These are phyloP conservation scores for Melampsora larici-populina DNA, from an alignment of 1,284 basidiomycete species.

Conservation along the genomic window DNA sequence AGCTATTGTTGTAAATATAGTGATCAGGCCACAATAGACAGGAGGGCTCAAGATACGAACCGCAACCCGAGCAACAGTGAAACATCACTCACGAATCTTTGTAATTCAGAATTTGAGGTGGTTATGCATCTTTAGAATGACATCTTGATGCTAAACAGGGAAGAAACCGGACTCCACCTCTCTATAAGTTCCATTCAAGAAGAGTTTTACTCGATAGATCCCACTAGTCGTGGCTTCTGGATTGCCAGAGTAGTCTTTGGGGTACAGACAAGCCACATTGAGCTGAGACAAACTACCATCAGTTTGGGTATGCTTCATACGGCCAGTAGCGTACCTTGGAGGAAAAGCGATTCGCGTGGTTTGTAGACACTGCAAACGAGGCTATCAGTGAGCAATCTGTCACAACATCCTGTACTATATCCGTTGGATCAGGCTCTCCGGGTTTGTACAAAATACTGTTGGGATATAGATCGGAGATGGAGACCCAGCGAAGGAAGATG, in stretches of 20 bases:
- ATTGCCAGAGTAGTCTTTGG: slow-evolving; percentile 17
- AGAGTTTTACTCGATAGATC: slow-evolving; percentile 34
- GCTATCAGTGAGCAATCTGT: slow-evolving; percentile 42
- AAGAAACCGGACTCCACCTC: slow-evolving; percentile 4
- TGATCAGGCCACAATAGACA: too few species aligned
- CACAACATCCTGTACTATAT: slow-evolving; percentile 39
- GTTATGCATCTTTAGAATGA: too few species aligned
- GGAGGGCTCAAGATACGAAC: neutral
- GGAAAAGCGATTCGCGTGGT: slow-evolving; percentile 25
- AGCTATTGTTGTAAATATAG: neutral
- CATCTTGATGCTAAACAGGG: too few species aligned
- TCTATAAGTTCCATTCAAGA: slow-evolving; percentile 31
- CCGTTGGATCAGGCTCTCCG: slow-evolving; percentile 19
- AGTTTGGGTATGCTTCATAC: neutral
- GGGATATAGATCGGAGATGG: slow-evolving; percentile 17
- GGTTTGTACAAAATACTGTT: slow-evolving; percentile 2
- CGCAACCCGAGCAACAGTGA: neutral
- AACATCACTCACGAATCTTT: slow-evolving; percentile 22
- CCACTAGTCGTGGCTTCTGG: slow-evolving; percentile 11
- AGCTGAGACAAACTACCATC: neutral
- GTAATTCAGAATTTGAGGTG: too few species aligned
- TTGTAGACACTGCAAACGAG: slow-evolving; percentile 27
- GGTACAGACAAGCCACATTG: slow-evolving; percentile 29
- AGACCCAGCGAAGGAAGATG: slow-evolving; percentile 15
- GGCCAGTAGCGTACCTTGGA: slow-evolving; percentile 15